A percentile compares a stretch with the other conserved stretches of the same genome.
Evolutionary conservation across 2,329 filamentous ascomycete genomes (phyloP).

Genomic region (Diaporthe citri): DNA sequence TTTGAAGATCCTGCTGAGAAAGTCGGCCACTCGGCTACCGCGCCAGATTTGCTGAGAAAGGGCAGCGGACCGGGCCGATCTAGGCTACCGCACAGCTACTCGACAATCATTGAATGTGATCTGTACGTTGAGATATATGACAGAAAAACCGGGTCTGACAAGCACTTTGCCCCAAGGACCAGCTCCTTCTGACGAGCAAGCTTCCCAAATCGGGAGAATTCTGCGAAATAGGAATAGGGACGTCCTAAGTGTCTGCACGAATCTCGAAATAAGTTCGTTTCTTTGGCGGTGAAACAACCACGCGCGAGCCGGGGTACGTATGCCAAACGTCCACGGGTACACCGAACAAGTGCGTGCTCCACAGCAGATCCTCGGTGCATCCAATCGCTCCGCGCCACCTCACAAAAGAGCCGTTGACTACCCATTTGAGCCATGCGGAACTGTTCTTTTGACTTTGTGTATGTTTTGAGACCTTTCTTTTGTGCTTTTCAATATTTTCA

Average conservation of each 20-base stretch:
- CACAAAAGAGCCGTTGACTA: neutral
- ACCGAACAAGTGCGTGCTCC: neutral
- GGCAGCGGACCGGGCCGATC: constrained; percentile 1
- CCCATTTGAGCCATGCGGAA: neutral
- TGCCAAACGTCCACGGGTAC: neutral
- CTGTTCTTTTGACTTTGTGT: neutral
- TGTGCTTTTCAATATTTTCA: neutral
- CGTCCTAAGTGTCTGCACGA: neutral
- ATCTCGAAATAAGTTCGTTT: neutral
- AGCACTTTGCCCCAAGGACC: neutral
- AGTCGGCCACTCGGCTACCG: neutral
- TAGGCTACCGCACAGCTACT: neutral
- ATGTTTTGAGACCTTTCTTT: neutral
- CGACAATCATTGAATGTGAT: neutral
- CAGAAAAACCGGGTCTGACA: constrained; percentile 7
- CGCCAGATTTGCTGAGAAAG: neutral
- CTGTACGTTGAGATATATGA: constrained; percentile 15
- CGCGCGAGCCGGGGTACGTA: neutral
- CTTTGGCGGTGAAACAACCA: neutral
- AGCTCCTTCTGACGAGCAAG: neutral
- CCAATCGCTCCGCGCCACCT: neutral
- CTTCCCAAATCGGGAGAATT: neutral
- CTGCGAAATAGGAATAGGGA: neutral
- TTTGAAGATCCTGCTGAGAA: neutral
- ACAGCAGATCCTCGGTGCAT: neutral